Evolutionary conservation across 768 basidiomycete species (phyloP), one percentile per base, ranked within the genome.

Genomic region (Psilocybe cyanescens): DNA sequence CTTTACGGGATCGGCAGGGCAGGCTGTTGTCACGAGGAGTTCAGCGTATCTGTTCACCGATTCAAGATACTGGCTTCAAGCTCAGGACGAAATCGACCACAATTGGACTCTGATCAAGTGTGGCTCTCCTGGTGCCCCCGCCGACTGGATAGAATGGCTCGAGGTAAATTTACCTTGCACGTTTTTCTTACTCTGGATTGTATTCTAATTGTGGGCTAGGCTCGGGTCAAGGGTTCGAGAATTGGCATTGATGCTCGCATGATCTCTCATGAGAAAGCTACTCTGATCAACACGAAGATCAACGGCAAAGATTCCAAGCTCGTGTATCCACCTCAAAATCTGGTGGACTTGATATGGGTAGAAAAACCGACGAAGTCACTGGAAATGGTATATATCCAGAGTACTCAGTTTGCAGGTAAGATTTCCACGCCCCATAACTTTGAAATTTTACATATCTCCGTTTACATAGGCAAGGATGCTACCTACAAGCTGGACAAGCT

Each of bases 221-320:
- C 66, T 64, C 82, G 83, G 67, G 74, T 79, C 68, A 68, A 72
- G 52, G 77, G 77, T 46, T 71, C 81, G 29, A 80, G 85, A 67
- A 85, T 96, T 52, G 95, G 94, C 11, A 82, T 96, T 57, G 95
- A 97, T 72, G 90, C 93, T 2, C 86, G 91, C 14, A 89, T 94
- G 85, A 75, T 95, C 57, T 84, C 92, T 0, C 86, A 91, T 68
- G 86, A 89, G 68, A 87, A 87, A 60, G 90, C 89, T 12, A 78
- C 82, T 8, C 75, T 80, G 47, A 76, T 95, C 57, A 86, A 84
- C 62, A 68, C 80, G 47, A 85, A 84, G 64, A 79, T 94, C 7
- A 73, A 72, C 17, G 45, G 76, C 46, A 81, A 81, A 55, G 79
- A 77, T 55, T 86, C 89, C 16, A 90, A 89, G 72, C 79, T 96